Evolutionary conservation across 371 early-diverging fungal genomes (phyloP).

Genomic region (Apophysomyces sp.): DNA sequence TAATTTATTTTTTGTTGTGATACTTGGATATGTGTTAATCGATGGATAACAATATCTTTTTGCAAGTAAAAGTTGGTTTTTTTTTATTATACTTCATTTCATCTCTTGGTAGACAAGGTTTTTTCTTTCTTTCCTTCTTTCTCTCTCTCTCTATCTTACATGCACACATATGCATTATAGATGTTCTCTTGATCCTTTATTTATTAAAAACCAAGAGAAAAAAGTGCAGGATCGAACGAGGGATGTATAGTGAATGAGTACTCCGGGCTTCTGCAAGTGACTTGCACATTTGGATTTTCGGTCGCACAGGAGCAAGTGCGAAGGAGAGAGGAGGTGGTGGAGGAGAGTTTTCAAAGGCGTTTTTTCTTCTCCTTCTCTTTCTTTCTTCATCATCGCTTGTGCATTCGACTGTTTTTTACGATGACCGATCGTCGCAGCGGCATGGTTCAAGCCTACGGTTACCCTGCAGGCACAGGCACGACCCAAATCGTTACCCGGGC

Average conservation of each 20-base stretch:
- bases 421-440: slow-evolving; percentile 40
- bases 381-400: neutral
- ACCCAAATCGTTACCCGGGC: slow-evolving; percentile 39
- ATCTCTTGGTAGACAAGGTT: no score
- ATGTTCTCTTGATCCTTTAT: no score
- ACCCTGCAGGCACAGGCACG: slow-evolving; percentile 24
- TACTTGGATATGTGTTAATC: no score
- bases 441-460: slow-evolving; percentile 51
- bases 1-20: no score
- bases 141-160: no score
- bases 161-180: no score
- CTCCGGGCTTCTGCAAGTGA: neutral
- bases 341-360: neutral
- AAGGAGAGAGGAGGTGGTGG: neutral
- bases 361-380: neutral
- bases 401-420: neutral
- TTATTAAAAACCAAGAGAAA: no score
- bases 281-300: slow-evolving; percentile 1
- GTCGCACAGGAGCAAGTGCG: slow-evolving; percentile 1
- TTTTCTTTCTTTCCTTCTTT: no score
- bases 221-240: neutral
- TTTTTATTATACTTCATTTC: no score
- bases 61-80: no score
- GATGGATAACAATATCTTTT: no score
- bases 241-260: neutral